Evolutionary conservation across 2,329 filamentous ascomycete genomes (phyloP).

Genomic region (Emmonsiellopsis sp.): DNA sequence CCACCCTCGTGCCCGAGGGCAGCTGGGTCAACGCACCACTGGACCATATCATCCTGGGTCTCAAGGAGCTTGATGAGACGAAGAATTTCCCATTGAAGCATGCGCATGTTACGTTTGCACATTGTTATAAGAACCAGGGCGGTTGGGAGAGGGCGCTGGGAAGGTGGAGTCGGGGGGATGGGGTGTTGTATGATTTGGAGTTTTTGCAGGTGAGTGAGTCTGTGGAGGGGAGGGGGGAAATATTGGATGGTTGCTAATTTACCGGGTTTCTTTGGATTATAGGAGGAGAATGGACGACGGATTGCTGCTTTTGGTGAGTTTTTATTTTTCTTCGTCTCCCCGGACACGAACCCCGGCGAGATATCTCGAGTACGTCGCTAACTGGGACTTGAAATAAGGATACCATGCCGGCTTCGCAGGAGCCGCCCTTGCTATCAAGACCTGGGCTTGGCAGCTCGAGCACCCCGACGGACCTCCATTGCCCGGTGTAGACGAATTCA

Average conservation of each 20-base stretch:
- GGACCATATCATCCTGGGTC: slow-evolving; percentile 15
- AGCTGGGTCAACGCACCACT: slow-evolving; percentile 30
- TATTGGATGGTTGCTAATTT: not conserved
- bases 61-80: slow-evolving; percentile 17
- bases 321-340: not conserved
- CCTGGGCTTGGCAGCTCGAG: slow-evolving; percentile 74
- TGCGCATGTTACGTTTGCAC: slow-evolving; percentile 17
- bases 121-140: slow-evolving; percentile 18
- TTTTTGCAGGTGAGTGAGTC: slow-evolving; percentile 13
- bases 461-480: slow-evolving; percentile 59
- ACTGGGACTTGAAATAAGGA: slow-evolving; percentile 15
- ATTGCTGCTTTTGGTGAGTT: slow-evolving; percentile 13
- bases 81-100: slow-evolving; percentile 15
- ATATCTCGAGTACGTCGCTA: slow-evolving; percentile 19
- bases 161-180: slow-evolving; percentile 15
- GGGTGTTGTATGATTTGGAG: slow-evolving; percentile 17
- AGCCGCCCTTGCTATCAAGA: slow-evolving; percentile 63
- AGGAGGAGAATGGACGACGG: slow-evolving; percentile 14
- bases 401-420: slow-evolving; percentile 67
- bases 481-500: slow-evolving; percentile 53
- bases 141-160: slow-evolving; percentile 17
- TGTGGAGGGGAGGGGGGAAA: not conserved
- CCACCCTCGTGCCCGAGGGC: slow-evolving; percentile 30
- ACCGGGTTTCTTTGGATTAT: not conserved
- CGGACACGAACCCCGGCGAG: not conserved